Evolutionary conservation across 192 early-diverging fungal species (phyloP).

Genomic region (Lobosporangium transversale): DNA sequence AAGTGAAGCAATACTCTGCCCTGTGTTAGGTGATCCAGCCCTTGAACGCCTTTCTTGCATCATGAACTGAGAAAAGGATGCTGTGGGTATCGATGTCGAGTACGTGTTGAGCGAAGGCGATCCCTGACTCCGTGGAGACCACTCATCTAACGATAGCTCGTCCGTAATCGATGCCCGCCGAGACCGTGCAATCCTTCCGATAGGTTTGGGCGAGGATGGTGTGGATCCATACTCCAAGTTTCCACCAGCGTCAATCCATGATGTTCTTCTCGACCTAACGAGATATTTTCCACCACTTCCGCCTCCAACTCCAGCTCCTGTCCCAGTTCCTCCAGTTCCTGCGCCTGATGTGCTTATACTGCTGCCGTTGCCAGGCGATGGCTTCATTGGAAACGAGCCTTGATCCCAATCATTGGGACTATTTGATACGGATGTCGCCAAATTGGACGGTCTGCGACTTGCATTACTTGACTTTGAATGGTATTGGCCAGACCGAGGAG

Average conservation of each 20-base stretch:
- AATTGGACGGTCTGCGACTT: conserved; percentile 40
- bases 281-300: conserved; percentile 51
- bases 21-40: conserved; percentile 36
- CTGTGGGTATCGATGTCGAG: conserved; percentile 52
- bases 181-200: conserved; percentile 33
- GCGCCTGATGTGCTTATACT: conserved; percentile 1
- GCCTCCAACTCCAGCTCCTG: conserved; percentile 10
- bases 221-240: conserved; percentile 45
- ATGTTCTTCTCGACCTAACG: conserved; percentile 47
- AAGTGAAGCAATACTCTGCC: conserved; percentile 48
- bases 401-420: conserved; percentile 53
- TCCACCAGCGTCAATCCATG: conserved; percentile 47
- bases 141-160: conserved; percentile 40
- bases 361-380: conserved; percentile 11
- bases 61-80: conserved; percentile 50
- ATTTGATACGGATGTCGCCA: conserved; percentile 45
- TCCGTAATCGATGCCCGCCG: conserved; percentile 48
- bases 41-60: conserved; percentile 31
- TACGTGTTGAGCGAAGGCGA: conserved; percentile 49
- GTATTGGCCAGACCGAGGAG: conserved; percentile 20
- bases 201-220: conserved; percentile 39
- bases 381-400: conserved; percentile 19
- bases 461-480: conserved; percentile 22
- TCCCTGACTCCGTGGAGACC: conserved; percentile 35
- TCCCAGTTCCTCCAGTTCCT: conserved; percentile 2